Percentiles rank a stretch among this genome's conserved stretches.
phyloP scores from a whole-genome alignment of 768 basidiomycete species.

The Tephrocybe sp. region DNA sequence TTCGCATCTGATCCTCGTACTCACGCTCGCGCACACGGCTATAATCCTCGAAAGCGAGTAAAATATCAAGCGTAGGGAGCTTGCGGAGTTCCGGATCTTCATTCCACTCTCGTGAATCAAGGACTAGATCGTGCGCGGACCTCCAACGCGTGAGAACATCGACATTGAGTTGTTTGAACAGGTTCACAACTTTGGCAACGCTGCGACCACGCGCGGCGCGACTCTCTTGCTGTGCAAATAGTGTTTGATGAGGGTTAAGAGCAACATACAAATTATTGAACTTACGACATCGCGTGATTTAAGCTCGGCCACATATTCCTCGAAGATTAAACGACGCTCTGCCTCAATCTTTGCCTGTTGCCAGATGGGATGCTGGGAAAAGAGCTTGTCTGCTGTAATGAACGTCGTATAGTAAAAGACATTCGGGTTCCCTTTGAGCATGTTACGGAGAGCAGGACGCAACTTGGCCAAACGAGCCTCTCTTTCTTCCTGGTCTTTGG shows the following conservation, averaged over 20 bases:
- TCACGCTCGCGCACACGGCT: constrained; percentile 87
- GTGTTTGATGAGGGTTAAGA: not conserved
- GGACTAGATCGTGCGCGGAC: constrained; percentile 72
- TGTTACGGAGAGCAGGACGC: constrained; percentile 81
- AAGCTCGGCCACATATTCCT: constrained; percentile 86
- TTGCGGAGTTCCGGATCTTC: constrained; percentile 73
- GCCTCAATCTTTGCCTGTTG: constrained; percentile 79
- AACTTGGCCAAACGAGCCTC: constrained; percentile 81
- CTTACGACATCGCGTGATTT: constrained; percentile 87
- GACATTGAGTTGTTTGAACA: constrained; percentile 86
- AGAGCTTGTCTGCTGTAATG: constrained; percentile 81
- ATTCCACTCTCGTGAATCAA: constrained; percentile 77
- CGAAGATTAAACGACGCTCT: constrained; percentile 85
- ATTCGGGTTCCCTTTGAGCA: constrained; percentile 83
- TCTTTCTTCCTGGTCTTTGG: constrained; percentile 82
- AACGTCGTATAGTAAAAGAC: constrained; percentile 93
- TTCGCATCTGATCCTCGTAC: constrained; percentile 83
- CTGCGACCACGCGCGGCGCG: constrained; percentile 75
- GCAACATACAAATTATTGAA: constrained; percentile 11
- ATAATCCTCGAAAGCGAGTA: constrained; percentile 93
- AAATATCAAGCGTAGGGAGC: constrained; percentile 87
- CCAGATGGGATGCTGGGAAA: constrained; percentile 89
- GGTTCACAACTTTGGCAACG: constrained; percentile 74
- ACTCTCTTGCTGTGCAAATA: constrained; percentile 62
- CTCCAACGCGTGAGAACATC: constrained; percentile 95